Percentiles rank a stretch among this genome's conserved stretches.
Evolutionary conservation across 2,329 filamentous ascomycete genomes (phyloP).

Genomic region (Acrocalymma vagum): DNA sequence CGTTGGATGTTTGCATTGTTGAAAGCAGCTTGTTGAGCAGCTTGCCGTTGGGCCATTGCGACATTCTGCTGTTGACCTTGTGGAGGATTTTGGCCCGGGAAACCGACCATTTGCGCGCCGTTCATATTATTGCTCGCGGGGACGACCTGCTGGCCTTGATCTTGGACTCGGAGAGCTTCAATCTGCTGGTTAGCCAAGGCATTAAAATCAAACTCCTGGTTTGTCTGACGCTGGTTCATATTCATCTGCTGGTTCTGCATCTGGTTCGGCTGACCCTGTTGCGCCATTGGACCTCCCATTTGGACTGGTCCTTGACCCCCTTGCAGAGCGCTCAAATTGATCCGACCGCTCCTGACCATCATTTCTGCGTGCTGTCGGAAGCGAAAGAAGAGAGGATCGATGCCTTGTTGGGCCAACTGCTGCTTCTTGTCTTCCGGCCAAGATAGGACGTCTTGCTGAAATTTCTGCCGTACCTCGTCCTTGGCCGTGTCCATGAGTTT

Average conservation of each 20-base stretch:
- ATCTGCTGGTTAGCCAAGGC: conserved; percentile 68
- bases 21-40: conserved; percentile 27
- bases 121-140: conserved; percentile 67
- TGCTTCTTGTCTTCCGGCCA: conserved; percentile 58
- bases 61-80: conserved; percentile 34
- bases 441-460: conserved; percentile 50
- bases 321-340: conserved; percentile 18
- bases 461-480: conserved; percentile 57
- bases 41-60: conserved; percentile 38
- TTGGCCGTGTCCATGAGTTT: conserved; percentile 58
- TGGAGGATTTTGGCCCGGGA: conserved; percentile 35
- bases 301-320: conserved; percentile 15
- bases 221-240: conserved; percentile 36
- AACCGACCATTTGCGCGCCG: conserved; percentile 47
- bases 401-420: conserved; percentile 52
- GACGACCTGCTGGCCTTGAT: conserved; percentile 70
- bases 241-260: conserved; percentile 37
- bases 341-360: conserved; percentile 31
- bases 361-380: conserved; percentile 59
- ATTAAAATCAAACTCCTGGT: conserved; percentile 57
- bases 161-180: conserved; percentile 67
- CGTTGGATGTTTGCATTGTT: conserved; percentile 41
- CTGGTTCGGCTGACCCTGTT: conserved; percentile 31
- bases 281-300: conserved; percentile 46
- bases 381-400: conserved; percentile 60